Conservation (phyloP, 192 early-diverging fungal species). For the Mortierella antarctica region DNA sequence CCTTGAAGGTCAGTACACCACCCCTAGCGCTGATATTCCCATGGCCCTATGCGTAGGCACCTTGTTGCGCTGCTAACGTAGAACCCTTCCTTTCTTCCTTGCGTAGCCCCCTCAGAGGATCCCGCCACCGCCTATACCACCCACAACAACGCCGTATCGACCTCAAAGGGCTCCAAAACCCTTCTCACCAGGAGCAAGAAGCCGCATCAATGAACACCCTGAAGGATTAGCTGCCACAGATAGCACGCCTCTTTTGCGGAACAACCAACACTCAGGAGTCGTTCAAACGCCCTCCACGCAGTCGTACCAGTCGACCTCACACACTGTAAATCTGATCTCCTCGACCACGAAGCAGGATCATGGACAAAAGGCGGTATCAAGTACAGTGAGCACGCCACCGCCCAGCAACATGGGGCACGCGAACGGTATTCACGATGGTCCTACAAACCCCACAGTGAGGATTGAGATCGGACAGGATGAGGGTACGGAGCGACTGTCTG, state of each 20-base stretch:
- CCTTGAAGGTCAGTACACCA: constrained; percentile 48
- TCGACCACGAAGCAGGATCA: not conserved
- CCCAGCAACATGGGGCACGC: no score
- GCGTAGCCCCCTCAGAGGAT: constrained; percentile 16
- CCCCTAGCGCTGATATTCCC: not conserved
- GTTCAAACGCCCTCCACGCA: not conserved
- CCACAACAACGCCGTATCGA: constrained; percentile 36
- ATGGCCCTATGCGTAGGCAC: not conserved
- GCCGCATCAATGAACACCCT: not conserved
- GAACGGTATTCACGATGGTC: no score
- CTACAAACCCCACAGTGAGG: not conserved
- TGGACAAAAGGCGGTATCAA: not conserved
- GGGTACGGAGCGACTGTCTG: not conserved
- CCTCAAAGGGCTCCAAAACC: constrained; percentile 7
- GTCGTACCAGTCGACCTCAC: constrained; percentile 2
- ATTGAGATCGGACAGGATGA: not conserved
- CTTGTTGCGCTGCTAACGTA: not conserved
- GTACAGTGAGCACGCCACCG: no score
- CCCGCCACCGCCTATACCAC: constrained; percentile 13
- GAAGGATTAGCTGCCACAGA: not conserved
- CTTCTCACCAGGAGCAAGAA: not conserved
- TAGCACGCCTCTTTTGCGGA: constrained; percentile 17
- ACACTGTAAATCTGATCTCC: not conserved
- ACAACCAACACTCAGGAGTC: not conserved
- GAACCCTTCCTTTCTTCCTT: constrained; percentile 2